Evolutionary conservation across 768 basidiomycete species (phyloP).

Genomic region (Solioccasus polychromus): DNA sequence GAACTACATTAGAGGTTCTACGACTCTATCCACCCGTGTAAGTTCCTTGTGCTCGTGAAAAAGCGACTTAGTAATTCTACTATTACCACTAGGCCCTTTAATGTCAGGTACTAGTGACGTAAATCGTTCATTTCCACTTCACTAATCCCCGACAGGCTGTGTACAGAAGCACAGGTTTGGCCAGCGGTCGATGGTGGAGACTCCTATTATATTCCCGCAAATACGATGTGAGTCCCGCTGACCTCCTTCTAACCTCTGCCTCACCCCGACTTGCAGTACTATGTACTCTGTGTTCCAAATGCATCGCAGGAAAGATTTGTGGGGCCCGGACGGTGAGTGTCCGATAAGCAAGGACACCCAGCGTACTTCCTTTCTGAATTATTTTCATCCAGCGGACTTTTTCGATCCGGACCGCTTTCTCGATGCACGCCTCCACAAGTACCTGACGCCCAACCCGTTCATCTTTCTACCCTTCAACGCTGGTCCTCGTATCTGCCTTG

Average conservation of each 20-base stretch:
- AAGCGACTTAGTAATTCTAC: slow-evolving; percentile 3
- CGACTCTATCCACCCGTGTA: slow-evolving; percentile 32
- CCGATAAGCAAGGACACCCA: no score
- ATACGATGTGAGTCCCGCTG: slow-evolving; percentile 20
- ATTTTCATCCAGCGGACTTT: slow-evolving; percentile 37
- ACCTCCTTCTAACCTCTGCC: neutral
- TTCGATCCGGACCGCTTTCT: slow-evolving; percentile 71
- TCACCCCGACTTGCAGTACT: slow-evolving; percentile 1
- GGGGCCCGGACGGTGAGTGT: slow-evolving; percentile 35
- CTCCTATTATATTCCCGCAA: slow-evolving; percentile 52
- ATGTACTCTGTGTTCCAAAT: slow-evolving; percentile 29
- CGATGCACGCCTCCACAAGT: slow-evolving; percentile 54
- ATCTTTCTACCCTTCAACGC: slow-evolving; percentile 46
- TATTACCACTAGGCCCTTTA: slow-evolving; percentile 17
- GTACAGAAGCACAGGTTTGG: slow-evolving; percentile 17
- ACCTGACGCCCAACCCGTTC: slow-evolving; percentile 52
- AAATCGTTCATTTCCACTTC: neutral
- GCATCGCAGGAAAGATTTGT: slow-evolving; percentile 39
- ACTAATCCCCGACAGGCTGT: slow-evolving; percentile 14
- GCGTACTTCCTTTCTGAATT: neutral
- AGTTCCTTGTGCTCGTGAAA: neutral
- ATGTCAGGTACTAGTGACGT: slow-evolving; percentile 15
- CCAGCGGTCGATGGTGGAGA: slow-evolving; percentile 32
- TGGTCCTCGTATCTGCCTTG: slow-evolving; percentile 37
- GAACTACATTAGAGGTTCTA: slow-evolving; percentile 25